Conservation (phyloP, 108 stramenopile species). For the Nitzschia inconspicua region DNA sequence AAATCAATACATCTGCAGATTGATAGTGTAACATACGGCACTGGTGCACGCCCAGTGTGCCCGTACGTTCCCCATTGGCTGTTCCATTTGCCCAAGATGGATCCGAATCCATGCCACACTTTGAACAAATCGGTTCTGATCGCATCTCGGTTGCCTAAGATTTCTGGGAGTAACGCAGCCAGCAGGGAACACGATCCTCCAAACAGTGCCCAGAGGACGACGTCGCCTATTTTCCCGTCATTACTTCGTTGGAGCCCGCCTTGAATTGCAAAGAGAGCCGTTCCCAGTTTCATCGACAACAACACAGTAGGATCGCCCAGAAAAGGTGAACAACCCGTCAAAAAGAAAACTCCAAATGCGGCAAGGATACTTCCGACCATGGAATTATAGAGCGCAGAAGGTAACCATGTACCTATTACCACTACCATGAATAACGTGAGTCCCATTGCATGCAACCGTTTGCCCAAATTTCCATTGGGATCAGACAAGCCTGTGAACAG, state of each 20-base stretch:
- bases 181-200: neutral
- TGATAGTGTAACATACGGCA: neutral
- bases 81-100: neutral
- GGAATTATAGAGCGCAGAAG: neutral
- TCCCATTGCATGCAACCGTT: neutral
- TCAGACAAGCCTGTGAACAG: neutral
- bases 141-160: conserved; percentile 6
- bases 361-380: neutral
- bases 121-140: neutral
- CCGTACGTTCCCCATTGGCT: neutral
- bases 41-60: neutral
- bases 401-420: neutral
- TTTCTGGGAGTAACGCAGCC: neutral
- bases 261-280: conserved; percentile 1
- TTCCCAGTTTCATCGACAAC: neutral
- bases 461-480: neutral
- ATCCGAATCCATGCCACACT: conserved; percentile 3
- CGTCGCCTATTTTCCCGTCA: neutral
- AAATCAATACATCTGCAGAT: neutral
- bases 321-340: neutral
- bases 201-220: neutral
- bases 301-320: neutral
- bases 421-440: neutral
- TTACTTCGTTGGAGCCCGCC: neutral
- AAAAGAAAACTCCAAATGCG: neutral